These are phyloP conservation scores for Ascochyta rabiei DNA, from an alignment of 2,329 filamentous ascomycete species.

Conservation along the genomic window DNA sequence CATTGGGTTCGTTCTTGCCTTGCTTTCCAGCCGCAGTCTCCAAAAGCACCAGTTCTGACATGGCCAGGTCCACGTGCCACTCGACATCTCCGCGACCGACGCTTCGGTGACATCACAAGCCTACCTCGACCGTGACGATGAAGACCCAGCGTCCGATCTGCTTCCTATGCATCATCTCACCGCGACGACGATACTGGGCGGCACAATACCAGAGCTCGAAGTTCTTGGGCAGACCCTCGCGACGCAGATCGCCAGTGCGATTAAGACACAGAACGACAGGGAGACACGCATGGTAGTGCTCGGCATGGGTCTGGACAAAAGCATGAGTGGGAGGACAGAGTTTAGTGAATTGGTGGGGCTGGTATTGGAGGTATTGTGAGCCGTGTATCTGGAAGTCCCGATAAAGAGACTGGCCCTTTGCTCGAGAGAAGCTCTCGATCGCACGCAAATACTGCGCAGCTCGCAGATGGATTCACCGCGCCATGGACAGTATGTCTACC, in stretches of 20 bases:
- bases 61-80: constrained; percentile 74
- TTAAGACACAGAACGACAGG: constrained; percentile 71
- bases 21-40: not conserved
- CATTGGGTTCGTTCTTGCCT: constrained; percentile 77
- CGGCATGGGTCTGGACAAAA: constrained; percentile 61
- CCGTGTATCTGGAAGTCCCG: not conserved
- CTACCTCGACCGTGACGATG: constrained; percentile 55
- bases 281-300: constrained; percentile 66
- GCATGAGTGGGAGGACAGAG: constrained; percentile 55
- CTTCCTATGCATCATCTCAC: constrained; percentile 84
- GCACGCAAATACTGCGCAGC: not conserved
- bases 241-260: constrained; percentile 82
- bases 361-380: constrained; percentile 47
- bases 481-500: constrained; percentile 5
- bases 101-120: constrained; percentile 58
- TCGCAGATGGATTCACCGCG: not conserved
- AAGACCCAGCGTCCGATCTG: constrained; percentile 50
- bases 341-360: constrained; percentile 54
- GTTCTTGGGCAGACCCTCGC: constrained; percentile 87
- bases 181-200: constrained; percentile 84
- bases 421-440: not conserved
- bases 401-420: not conserved
- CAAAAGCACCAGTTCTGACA: constrained; percentile 20
- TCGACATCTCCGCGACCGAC: constrained; percentile 71
- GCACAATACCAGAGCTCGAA: constrained; percentile 78